These are phyloP conservation scores for Gossypium rotundifolium DNA, from an alignment of 345 rosid genomes.

Conservation along the genomic window DNA sequence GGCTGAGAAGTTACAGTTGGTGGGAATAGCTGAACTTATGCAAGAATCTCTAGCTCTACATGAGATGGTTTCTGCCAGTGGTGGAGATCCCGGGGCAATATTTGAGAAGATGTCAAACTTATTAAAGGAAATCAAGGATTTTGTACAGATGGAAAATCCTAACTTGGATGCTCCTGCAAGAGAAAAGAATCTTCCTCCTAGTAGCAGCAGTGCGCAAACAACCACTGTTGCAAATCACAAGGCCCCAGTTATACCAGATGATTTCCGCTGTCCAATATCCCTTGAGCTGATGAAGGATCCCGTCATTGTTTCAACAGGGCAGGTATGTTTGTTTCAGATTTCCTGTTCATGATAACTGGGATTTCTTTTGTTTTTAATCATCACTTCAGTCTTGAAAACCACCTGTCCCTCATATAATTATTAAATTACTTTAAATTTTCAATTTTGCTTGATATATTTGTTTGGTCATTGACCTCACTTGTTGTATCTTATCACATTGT, in stretches of 20 bases:
- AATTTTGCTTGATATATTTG: neutral
- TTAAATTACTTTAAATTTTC: neutral
- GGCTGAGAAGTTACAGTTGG: constrained; percentile 65
- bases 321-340: constrained; percentile 43
- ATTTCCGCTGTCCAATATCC: constrained; percentile 96
- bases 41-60: constrained; percentile 89
- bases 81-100: constrained; percentile 68
- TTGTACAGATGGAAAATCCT: constrained; percentile 69
- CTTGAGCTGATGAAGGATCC: constrained; percentile 96
- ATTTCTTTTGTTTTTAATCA: constrained; percentile 7
- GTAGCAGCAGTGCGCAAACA: constrained; percentile 53
- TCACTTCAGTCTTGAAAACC: neutral
- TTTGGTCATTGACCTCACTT: neutral
- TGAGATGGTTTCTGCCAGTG: constrained; percentile 67
- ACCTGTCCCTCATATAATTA: neutral
- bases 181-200: constrained; percentile 34
- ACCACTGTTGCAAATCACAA: constrained; percentile 50
- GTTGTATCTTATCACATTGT: neutral
- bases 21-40: constrained; percentile 63
- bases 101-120: constrained; percentile 86
- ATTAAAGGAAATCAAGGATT: constrained; percentile 74
- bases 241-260: constrained; percentile 77
- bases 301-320: constrained; percentile 93
- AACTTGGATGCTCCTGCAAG: constrained; percentile 37
- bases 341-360: neutral